Base-by-base conservation (phyloP, 495 filamentous ascomycete species). In the Lasiosphaeria miniovina region DNA sequence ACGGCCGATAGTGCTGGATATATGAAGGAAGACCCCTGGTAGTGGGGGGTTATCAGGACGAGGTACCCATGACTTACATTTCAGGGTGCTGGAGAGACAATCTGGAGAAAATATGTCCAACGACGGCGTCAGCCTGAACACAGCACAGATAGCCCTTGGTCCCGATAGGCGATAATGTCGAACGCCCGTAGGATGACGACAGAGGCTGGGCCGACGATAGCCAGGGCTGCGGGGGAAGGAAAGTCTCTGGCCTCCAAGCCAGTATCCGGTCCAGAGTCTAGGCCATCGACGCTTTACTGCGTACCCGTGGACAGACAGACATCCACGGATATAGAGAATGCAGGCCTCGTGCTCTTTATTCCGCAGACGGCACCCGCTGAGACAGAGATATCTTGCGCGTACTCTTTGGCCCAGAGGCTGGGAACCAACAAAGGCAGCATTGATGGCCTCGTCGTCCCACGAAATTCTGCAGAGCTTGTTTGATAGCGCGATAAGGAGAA, bases 401-500 rank as follows among this genome's bases (percentile, higher is more conserved):
- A 55, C 58, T 61, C 62, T 54, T 60, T 51, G 61, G 24, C 24
- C 64, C 55, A 41, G 64, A 58, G 54, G 52, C 54, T 64, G 57
- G 61, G 35, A 59, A 38, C 63, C 63, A 62, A 65, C 59, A 50
- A 57, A 52, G 33, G 35, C 15, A 24, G 31, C 36, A 58, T 12
- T 36, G 17, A 54, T 36, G 14, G n/a, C 15, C 50, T 61, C 48
- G 57, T 45, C 49, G 52, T 65, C 52, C 60, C 60, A 65, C 61
- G 57, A 59, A 52, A 59, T 48, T 56, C 63, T 54, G 54, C 61
- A 55, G 49, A 60, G 35, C 35, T 54, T 65, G 59, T 61, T 58
- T 55, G 62, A 65, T 65, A 58, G 46, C 45, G 52, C 62, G 64
- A 66, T 62, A 66, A 66, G 60, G 54, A 41, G 54, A 51, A 48